These are phyloP conservation scores for Lactuca sativa DNA, from an alignment of 129 eudicot species.

Conservation along the genomic window DNA sequence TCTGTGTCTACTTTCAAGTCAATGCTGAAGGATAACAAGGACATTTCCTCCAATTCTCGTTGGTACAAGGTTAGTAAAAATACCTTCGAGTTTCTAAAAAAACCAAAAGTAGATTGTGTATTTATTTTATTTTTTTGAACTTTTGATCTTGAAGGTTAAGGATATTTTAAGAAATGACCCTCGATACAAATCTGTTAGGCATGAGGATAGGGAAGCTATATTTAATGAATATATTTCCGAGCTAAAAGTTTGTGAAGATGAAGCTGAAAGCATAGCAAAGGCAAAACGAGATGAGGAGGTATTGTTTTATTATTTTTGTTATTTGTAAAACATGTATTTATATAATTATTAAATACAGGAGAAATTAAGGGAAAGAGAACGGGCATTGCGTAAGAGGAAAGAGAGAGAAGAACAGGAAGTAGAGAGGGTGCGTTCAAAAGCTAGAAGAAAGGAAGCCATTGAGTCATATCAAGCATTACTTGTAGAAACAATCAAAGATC, in stretches of 20 bases:
- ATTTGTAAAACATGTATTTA: neutral
- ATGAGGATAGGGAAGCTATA: constrained; percentile 77
- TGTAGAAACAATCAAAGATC: constrained; percentile 95
- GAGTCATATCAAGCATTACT: constrained; percentile 96
- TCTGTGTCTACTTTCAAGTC: constrained; percentile 66
- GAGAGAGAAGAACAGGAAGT: constrained; percentile 99
- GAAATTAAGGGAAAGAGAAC: constrained; percentile 81
- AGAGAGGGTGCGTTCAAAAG: constrained; percentile 88
- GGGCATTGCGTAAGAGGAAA: constrained; percentile 81
- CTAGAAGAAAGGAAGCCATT: constrained; percentile 85
- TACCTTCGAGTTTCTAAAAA: neutral
- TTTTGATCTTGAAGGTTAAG: constrained; percentile 61
- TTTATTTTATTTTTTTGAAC: constrained; percentile 20
- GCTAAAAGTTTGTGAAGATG: constrained; percentile 65
- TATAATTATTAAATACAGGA: constrained; percentile 45
- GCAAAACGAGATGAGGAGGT: constrained; percentile 90
- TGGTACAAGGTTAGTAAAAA: constrained; percentile 80
- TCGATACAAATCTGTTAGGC: constrained; percentile 82
- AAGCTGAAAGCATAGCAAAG: constrained; percentile 55
- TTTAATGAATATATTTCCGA: constrained; percentile 81
- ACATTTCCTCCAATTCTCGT: constrained; percentile 66
- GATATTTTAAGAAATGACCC: constrained; percentile 75
- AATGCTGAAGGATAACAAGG: constrained; percentile 73
- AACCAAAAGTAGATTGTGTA: neutral
- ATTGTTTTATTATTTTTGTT: neutral